These are phyloP conservation scores for Pseudonectria foliicola DNA, from an alignment of 2,329 filamentous ascomycete species.

Conservation along the genomic window DNA sequence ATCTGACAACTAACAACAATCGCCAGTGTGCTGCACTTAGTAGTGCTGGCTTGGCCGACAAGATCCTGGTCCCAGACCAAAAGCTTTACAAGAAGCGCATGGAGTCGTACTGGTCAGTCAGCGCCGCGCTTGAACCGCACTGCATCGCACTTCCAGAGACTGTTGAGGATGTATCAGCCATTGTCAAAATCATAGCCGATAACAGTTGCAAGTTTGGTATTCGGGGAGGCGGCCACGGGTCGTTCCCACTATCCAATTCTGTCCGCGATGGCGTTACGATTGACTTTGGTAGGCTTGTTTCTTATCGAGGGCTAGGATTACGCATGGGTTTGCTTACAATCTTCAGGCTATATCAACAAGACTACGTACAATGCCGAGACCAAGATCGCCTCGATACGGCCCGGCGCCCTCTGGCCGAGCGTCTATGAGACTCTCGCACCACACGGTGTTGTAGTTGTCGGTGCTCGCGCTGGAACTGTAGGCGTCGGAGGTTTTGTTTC, in stretches of 20 bases:
- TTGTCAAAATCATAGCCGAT: constrained; percentile 26
- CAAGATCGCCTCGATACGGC: constrained; percentile 25
- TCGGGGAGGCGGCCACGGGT: constrained; percentile 31
- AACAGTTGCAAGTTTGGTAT: constrained; percentile 31
- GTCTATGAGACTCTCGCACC: constrained; percentile 30
- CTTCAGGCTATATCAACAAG: constrained; percentile 22
- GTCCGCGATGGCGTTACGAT: constrained; percentile 30
- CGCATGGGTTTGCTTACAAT: not conserved
- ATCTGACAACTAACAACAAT: constrained; percentile 7
- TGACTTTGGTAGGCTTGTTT: constrained; percentile 25
- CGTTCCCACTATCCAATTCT: constrained; percentile 27
- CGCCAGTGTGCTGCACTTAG: constrained; percentile 21
- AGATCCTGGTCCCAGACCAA: constrained; percentile 23
- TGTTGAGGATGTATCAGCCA: constrained; percentile 29
- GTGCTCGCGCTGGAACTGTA: constrained; percentile 30
- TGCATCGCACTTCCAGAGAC: constrained; percentile 29
- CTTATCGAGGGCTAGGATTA: no score
- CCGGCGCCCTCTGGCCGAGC: constrained; percentile 30
- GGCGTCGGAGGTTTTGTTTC: constrained; percentile 28
- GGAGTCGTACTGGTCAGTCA: constrained; percentile 30
- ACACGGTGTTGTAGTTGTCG: constrained; percentile 25
- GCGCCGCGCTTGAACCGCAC: constrained; percentile 28
- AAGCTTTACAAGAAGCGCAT: constrained; percentile 23
- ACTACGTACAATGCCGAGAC: constrained; percentile 22
- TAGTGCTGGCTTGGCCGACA: constrained; percentile 18